A percentile compares a stretch with the other conserved stretches of the same genome.
Conservation (phyloP, 257 asterid genomes). For the Agastache rugosa region DNA sequence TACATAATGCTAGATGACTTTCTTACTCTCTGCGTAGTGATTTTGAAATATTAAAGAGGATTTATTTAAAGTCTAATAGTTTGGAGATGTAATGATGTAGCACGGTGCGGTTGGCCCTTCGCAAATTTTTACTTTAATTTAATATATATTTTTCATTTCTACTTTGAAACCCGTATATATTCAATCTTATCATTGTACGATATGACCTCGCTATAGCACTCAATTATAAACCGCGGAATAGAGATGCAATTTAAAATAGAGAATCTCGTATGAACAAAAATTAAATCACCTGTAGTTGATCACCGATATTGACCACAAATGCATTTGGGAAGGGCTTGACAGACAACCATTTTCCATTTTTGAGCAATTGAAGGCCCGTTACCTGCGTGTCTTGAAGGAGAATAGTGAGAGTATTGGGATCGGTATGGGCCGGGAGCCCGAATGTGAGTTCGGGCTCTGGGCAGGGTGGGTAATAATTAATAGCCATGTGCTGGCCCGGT, state of each 20-base stretch:
- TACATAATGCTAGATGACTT: too few species aligned
- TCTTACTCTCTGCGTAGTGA: too few species aligned
- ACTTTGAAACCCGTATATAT: too few species aligned
- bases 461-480: slow-evolving; percentile 61
- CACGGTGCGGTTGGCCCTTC: too few species aligned
- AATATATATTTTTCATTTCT: too few species aligned
- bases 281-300: slow-evolving; percentile 53
- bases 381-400: slow-evolving; percentile 57
- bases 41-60: too few species aligned
- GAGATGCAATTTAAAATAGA: background rate
- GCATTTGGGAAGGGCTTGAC: slow-evolving; percentile 61
- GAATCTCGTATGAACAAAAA: background rate
- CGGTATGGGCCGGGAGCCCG: slow-evolving; percentile 69
- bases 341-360: slow-evolving; percentile 55
- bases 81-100: too few species aligned
- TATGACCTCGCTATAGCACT: too few species aligned
- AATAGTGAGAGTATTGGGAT: slow-evolving; percentile 62
- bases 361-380: slow-evolving; percentile 59
- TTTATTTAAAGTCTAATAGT: too few species aligned
- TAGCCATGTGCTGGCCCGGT: slow-evolving; percentile 65
- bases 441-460: slow-evolving; percentile 67
- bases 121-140: too few species aligned
- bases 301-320: slow-evolving; percentile 58
- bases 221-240: too few species aligned
- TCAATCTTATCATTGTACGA: too few species aligned